Conservation (phyloP, 176 grass and related monocot genomes). For the Musa troglodytarum region DNA sequence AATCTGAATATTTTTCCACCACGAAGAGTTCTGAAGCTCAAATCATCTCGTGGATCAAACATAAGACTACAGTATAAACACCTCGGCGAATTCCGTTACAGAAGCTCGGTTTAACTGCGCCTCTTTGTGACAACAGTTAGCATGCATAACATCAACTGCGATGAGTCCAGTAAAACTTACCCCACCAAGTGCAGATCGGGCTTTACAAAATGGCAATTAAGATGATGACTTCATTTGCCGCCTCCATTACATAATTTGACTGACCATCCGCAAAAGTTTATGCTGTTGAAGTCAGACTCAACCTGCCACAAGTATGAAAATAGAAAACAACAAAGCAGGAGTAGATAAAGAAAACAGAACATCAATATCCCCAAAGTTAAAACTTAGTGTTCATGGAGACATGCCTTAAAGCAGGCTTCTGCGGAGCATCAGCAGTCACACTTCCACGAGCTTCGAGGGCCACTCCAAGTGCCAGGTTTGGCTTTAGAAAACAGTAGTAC, state of each 20-base stretch:
- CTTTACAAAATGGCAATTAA: neutral
- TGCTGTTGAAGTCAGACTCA: slow-evolving; percentile 51
- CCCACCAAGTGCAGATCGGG: neutral
- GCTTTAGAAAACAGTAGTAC: slow-evolving; percentile 26
- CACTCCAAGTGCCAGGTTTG: slow-evolving; percentile 42
- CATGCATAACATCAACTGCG: neutral
- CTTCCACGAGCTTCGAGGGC: slow-evolving; percentile 56
- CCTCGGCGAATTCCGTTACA: neutral
- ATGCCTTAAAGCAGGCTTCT: slow-evolving; percentile 52
- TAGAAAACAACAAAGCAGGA: slow-evolving; percentile 41
- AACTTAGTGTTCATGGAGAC: slow-evolving; percentile 26
- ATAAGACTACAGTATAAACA: neutral
- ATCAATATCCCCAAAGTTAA: slow-evolving; percentile 9
- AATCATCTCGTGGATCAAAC: no score
- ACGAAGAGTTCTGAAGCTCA: no score
- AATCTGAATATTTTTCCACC: neutral
- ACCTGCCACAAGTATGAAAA: slow-evolving; percentile 46
- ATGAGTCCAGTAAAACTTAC: slow-evolving; percentile 13
- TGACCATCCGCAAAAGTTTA: slow-evolving; percentile 14
- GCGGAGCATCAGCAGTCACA: slow-evolving; percentile 35
- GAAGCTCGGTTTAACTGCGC: neutral
- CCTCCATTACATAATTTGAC: neutral
- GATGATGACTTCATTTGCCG: neutral
- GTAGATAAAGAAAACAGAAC: slow-evolving; percentile 75
- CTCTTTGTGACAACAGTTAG: neutral